Conservation (phyloP, 192 early-diverging fungal species). For the Mortierella claussenii region DNA sequence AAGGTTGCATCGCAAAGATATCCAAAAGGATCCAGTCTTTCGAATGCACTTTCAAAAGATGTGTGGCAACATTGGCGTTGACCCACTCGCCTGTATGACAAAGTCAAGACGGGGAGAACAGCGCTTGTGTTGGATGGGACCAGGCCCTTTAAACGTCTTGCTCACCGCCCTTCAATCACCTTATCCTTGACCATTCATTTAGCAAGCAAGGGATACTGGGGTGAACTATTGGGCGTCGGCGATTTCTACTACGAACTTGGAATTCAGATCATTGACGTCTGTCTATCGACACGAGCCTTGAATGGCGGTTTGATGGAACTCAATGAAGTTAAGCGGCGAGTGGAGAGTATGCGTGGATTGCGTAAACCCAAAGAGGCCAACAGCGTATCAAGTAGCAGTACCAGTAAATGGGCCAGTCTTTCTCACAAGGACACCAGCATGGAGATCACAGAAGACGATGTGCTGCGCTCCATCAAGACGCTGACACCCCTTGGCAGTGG, state of each 20-base stretch:
- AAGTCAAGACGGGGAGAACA: no score
- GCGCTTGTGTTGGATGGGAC: no score
- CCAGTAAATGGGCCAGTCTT: constrained; percentile 24
- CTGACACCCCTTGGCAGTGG: constrained; percentile 89
- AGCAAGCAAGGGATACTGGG: constrained; percentile 97
- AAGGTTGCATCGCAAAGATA: constrained; percentile 85
- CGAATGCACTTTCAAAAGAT: constrained; percentile 91
- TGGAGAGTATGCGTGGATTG: constrained; percentile 75
- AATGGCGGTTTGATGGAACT: constrained; percentile 95
- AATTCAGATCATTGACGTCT: constrained; percentile 93
- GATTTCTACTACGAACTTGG: constrained; percentile 98
- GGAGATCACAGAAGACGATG: constrained; percentile 79
- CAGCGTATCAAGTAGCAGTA: constrained; percentile 1
- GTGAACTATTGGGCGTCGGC: constrained; percentile 92
- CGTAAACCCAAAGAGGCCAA: neutral
- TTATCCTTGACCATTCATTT: constrained; percentile 62
- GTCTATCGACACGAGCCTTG: constrained; percentile 80
- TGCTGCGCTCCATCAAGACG: constrained; percentile 85
- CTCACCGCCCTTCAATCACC: no score
- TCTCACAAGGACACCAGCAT: constrained; percentile 30
- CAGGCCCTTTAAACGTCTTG: no score
- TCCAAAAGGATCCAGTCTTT: constrained; percentile 87
- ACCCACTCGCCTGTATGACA: constrained; percentile 85
- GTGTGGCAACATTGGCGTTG: constrained; percentile 94
- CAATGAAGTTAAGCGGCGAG: constrained; percentile 75